These are phyloP conservation scores for Diaporthe velutina DNA, from an alignment of 2,329 filamentous ascomycete species.

Conservation along the genomic window DNA sequence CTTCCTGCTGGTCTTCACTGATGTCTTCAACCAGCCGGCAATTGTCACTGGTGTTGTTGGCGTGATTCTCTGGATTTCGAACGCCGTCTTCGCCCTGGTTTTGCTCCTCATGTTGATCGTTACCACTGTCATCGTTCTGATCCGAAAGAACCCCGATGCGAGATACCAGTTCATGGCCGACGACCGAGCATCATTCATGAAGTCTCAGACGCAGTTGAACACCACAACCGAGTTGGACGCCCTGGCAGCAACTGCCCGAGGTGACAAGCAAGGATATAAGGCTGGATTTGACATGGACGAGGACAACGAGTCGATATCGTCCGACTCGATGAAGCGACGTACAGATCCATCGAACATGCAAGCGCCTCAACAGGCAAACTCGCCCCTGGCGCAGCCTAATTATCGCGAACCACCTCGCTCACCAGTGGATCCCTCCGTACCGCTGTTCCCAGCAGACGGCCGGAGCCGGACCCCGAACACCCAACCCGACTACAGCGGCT, in stretches of 20 bases:
- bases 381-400: slow-evolving; percentile 32
- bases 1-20: slow-evolving; percentile 89
- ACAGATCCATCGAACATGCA: slow-evolving; percentile 50
- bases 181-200: slow-evolving; percentile 97
- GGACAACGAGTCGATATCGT: slow-evolving; percentile 77
- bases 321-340: slow-evolving; percentile 64
- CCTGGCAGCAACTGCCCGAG: slow-evolving; percentile 87
- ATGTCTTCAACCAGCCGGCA: slow-evolving; percentile 85
- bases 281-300: slow-evolving; percentile 76
- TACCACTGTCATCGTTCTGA: slow-evolving; percentile 74
- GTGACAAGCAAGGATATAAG: slow-evolving; percentile 76
- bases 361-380: slow-evolving; percentile 36
- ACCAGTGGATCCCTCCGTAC: slow-evolving; percentile 63
- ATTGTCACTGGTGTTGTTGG: slow-evolving; percentile 91
- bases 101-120: slow-evolving; percentile 86
- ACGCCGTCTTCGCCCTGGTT: slow-evolving; percentile 85
- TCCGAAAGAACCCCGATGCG: slow-evolving; percentile 93
- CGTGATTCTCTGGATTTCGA: slow-evolving; percentile 89
- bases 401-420: slow-evolving; percentile 54
- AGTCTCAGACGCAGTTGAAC: slow-evolving; percentile 86
- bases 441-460: slow-evolving; percentile 60
- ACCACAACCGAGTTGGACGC: slow-evolving; percentile 89
- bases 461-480: slow-evolving; percentile 39
- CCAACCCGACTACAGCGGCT: slow-evolving; percentile 46
- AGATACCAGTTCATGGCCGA: slow-evolving; percentile 97